Percentiles rank a stretch among this genome's conserved stretches.
These are phyloP conservation scores for Saxispiralis lemnorum DNA, from an alignment of 495 filamentous ascomycete species.

Conservation along the genomic window DNA sequence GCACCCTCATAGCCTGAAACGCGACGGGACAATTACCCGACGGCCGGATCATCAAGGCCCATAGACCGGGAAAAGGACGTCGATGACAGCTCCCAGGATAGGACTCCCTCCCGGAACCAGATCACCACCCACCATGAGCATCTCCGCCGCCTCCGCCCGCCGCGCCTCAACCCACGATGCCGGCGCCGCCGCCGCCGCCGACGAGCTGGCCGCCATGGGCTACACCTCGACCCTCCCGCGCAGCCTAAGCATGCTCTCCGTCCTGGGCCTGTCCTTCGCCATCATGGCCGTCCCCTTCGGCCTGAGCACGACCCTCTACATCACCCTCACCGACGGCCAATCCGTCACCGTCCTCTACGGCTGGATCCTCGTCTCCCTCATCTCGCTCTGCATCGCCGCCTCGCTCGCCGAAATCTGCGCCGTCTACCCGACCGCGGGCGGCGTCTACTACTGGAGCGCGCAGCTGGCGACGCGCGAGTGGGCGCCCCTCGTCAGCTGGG, in stretches of 20 bases:
- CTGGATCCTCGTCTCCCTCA: conserved; percentile 28
- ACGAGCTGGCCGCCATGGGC: conserved; percentile 20
- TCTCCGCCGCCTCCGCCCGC: too few species aligned
- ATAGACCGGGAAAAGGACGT: too few species aligned
- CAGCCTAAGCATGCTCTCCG: conserved; percentile 18
- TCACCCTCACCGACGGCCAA: conserved; percentile 46
- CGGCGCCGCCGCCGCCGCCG: conserved; percentile 12
- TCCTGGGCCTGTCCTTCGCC: conserved; percentile 29
- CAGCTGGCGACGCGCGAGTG: conserved; percentile 33
- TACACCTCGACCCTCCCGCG: conserved; percentile 18
- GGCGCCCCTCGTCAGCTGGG: conserved; percentile 31
- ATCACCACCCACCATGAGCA: too few species aligned
- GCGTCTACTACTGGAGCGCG: conserved; percentile 35
- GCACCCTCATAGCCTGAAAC: too few species aligned
- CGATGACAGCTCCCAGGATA: too few species aligned
- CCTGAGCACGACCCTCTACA: conserved; percentile 49
- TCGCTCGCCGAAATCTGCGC: conserved; percentile 30
- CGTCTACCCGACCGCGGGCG: conserved; percentile 27
- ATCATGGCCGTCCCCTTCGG: conserved; percentile 48
- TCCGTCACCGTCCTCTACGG: conserved; percentile 31
- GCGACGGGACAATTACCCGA: too few species aligned
- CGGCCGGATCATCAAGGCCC: too few species aligned
- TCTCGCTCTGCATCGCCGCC: conserved; percentile 27
- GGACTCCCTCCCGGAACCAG: too few species aligned
- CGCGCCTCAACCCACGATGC: too few species aligned